These are phyloP conservation scores for Lenwebbia sp. DNA, from an alignment of 345 rosid species.

Conservation along the genomic window DNA sequence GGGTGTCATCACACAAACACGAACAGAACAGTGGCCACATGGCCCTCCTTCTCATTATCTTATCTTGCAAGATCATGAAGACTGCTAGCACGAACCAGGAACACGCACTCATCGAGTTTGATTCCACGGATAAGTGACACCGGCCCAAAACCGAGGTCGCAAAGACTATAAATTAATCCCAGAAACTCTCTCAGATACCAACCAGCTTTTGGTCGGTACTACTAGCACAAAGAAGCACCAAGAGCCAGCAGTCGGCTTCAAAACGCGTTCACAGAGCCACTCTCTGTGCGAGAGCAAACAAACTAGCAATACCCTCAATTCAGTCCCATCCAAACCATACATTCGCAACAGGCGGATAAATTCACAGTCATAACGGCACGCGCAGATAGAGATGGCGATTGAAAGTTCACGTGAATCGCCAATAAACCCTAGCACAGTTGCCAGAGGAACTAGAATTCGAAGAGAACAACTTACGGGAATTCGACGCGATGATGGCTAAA, in stretches of 20 bases:
- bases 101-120: background rate
- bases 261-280: background rate
- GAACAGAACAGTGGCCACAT: background rate
- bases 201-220: background rate
- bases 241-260: background rate
- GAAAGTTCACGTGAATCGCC: background rate
- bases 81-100: background rate
- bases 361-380: background rate
- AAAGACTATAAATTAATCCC: background rate
- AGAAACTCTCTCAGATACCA: background rate
- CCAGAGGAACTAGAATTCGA: background rate
- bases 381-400: background rate
- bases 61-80: background rate
- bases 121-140: background rate
- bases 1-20: background rate
- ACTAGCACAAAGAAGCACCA: background rate
- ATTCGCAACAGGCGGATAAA: background rate
- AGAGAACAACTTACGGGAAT: background rate
- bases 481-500: background rate
- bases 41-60: background rate
- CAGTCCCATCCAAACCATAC: background rate
- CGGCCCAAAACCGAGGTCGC: background rate
- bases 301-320: background rate
- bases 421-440: background rate
- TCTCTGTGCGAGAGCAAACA: background rate